Percentiles rank a stretch among this genome's conserved stretches.
These are phyloP conservation scores for Podospora tetraspora DNA, from an alignment of 495 filamentous ascomycete species.

Conservation along the genomic window DNA sequence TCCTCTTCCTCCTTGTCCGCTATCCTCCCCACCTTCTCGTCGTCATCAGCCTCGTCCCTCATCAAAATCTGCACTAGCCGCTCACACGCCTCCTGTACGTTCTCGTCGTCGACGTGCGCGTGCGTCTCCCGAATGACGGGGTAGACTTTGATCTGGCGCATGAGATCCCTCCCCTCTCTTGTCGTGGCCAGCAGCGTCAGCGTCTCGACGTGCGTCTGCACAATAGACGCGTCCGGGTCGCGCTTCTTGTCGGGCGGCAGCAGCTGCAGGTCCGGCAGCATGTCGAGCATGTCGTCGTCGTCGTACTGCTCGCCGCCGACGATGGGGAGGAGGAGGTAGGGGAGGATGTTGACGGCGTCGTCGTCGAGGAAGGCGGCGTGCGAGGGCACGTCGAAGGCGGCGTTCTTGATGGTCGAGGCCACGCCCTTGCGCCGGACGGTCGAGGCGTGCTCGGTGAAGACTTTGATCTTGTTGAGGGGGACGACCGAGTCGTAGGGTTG, in stretches of 20 bases:
- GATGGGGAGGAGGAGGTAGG: constrained; percentile 74
- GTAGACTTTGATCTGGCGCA: constrained; percentile 77
- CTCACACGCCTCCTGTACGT: constrained; percentile 78
- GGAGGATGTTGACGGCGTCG: constrained; percentile 69
- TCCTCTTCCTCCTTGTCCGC: constrained; percentile 38
- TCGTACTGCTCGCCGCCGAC: constrained; percentile 57
- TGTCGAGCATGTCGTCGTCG: constrained; percentile 67
- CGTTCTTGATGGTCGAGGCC: constrained; percentile 88
- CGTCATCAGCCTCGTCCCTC: constrained; percentile 58
- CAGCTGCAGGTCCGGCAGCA: constrained; percentile 84
- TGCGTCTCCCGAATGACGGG: constrained; percentile 85
- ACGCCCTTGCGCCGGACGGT: constrained; percentile 78
- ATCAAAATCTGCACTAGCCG: constrained; percentile 87
- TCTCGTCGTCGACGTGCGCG: constrained; percentile 70
- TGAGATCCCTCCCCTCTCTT: constrained; percentile 61
- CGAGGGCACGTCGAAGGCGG: constrained; percentile 62
- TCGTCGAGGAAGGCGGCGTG: constrained; percentile 65
- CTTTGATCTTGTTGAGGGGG: constrained; percentile 78
- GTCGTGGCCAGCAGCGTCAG: constrained; percentile 77
- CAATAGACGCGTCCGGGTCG: constrained; percentile 66
- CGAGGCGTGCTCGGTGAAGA: constrained; percentile 86
- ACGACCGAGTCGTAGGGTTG: constrained; percentile 75
- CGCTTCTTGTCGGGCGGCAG: constrained; percentile 81
- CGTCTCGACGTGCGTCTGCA: constrained; percentile 84
- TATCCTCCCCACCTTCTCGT: constrained; percentile 43